Percentiles rank a stretch among this genome's conserved stretches.
These are phyloP conservation scores for Pestalotiopsis sp. DNA, from an alignment of 2,329 filamentous ascomycete species.

Conservation along the genomic window DNA sequence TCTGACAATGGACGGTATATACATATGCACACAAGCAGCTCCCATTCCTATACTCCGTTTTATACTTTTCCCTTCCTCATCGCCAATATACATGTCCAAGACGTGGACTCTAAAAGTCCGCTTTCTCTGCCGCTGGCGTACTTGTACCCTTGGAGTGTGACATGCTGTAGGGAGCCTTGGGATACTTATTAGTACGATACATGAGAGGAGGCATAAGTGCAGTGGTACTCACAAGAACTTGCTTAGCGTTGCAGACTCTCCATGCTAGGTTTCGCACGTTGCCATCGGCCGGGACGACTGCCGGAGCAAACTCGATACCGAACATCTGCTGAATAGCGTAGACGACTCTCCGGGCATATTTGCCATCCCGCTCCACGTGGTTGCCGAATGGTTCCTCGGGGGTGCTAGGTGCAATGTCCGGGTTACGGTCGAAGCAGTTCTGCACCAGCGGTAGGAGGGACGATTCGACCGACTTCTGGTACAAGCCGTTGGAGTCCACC, in stretches of 20 bases:
- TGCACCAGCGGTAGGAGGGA: constrained; percentile 81
- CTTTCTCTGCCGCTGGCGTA: constrained; percentile 55
- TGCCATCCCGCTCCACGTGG: constrained; percentile 82
- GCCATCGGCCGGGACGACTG: constrained; percentile 90
- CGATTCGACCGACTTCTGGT: constrained; percentile 73
- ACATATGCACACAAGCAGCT: not conserved
- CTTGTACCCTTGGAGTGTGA: constrained; percentile 64
- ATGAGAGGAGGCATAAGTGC: not conserved
- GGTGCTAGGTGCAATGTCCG: constrained; percentile 83
- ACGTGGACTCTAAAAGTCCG: not conserved
- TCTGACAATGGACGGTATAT: not conserved
- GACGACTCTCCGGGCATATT: constrained; percentile 87
- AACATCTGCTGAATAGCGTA: constrained; percentile 98
- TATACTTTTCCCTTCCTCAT: not conserved
- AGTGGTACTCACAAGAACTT: constrained; percentile 73
- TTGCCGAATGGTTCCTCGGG: constrained; percentile 83
- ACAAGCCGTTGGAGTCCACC: constrained; percentile 59
- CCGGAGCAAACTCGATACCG: constrained; percentile 91
- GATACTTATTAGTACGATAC: constrained; percentile 14
- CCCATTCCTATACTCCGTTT: not conserved
- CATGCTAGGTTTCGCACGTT: constrained; percentile 89
- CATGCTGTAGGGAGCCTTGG: constrained; percentile 73
- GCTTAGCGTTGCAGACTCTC: constrained; percentile 94
- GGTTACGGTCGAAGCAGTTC: constrained; percentile 91
- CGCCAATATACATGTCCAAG: not conserved